Evolutionary conservation across 352 stramenopile genomes (phyloP).

Genomic region (Phytophthora fragariaefolia): DNA sequence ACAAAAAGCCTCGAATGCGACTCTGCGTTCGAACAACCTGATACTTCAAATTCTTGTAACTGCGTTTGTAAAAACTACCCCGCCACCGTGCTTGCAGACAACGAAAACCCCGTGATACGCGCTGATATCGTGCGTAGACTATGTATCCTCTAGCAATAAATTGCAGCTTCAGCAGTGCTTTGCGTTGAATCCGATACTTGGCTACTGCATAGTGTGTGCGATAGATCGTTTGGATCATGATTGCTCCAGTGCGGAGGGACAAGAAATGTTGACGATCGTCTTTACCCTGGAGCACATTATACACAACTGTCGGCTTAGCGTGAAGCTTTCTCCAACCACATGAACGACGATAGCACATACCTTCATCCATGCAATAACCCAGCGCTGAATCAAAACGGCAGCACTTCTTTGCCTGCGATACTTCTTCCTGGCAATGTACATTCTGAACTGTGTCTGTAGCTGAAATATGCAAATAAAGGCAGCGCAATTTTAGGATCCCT

Average conservation of each 20-base stretch:
- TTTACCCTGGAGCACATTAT: conserved; percentile 29
- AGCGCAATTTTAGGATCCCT: too few relatives aligned
- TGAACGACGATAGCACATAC: conserved; percentile 21
- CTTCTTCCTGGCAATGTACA: conserved; percentile 66
- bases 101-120: conserved; percentile 52
- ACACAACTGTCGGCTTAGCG: conserved; percentile 11
- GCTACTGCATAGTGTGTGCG: conserved; percentile 41
- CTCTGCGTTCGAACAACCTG: conserved; percentile 75
- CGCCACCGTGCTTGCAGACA: conserved; percentile 74
- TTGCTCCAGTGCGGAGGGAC: conserved; percentile 38
- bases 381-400: conserved; percentile 60
- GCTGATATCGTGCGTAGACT: conserved; percentile 50
- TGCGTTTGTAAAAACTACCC: conserved; percentile 66
- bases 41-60: conserved; percentile 66
- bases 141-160: conserved; percentile 62
- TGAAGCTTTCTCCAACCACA: neutral
- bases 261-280: conserved; percentile 42
- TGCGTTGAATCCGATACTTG: conserved; percentile 37
- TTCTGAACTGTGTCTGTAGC: conserved; percentile 78
- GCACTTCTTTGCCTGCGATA: conserved; percentile 48
- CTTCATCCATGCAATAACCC: conserved; percentile 57
- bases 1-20: conserved; percentile 61
- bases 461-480: conserved; percentile 24
- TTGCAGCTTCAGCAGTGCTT: conserved; percentile 44
- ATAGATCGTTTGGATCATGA: conserved; percentile 53